These are phyloP conservation scores for Alternaria conjuncta DNA, from an alignment of 2,329 filamentous ascomycete species.

Conservation along the genomic window DNA sequence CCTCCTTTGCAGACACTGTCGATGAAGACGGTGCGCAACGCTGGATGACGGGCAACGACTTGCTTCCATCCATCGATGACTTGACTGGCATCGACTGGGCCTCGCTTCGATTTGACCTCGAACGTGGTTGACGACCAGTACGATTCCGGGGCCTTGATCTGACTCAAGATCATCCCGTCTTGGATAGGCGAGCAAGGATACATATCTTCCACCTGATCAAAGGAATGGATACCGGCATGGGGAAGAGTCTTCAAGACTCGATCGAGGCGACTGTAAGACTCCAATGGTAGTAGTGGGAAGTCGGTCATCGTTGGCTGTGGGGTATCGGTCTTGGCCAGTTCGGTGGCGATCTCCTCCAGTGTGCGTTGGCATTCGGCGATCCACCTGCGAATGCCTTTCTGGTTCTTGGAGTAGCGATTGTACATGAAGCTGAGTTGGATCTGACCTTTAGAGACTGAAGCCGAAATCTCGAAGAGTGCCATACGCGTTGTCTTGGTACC, in stretches of 20 bases:
- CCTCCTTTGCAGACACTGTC: conserved; percentile 45
- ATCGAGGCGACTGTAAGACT: conserved; percentile 39
- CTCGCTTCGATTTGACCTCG: conserved; percentile 31
- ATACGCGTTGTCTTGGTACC: conserved; percentile 33
- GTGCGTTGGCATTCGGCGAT: conserved; percentile 42
- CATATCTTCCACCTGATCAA: conserved; percentile 39
- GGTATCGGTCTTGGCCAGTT: conserved; percentile 26
- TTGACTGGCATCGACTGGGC: conserved; percentile 28
- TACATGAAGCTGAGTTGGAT: conserved; percentile 44
- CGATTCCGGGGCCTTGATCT: conserved; percentile 38
- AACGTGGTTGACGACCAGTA: conserved; percentile 42
- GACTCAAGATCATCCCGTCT: conserved; percentile 43
- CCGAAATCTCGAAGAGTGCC: conserved; percentile 44
- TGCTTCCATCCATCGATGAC: conserved; percentile 38
- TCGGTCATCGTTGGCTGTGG: conserved; percentile 41
- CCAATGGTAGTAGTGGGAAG: conserved; percentile 41
- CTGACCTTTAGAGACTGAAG: conserved; percentile 28
- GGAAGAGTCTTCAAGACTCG: conserved; percentile 37
- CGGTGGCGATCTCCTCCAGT: conserved; percentile 37
- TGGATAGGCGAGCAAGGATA: conserved; percentile 44
- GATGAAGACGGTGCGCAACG: conserved; percentile 42
- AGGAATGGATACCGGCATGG: conserved; percentile 25
- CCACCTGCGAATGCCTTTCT: conserved; percentile 42
- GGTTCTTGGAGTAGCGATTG: conserved; percentile 42
- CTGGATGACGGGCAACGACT: conserved; percentile 42